Conservation (phyloP, 345 rosid species). For the Citrus unshiu region DNA sequence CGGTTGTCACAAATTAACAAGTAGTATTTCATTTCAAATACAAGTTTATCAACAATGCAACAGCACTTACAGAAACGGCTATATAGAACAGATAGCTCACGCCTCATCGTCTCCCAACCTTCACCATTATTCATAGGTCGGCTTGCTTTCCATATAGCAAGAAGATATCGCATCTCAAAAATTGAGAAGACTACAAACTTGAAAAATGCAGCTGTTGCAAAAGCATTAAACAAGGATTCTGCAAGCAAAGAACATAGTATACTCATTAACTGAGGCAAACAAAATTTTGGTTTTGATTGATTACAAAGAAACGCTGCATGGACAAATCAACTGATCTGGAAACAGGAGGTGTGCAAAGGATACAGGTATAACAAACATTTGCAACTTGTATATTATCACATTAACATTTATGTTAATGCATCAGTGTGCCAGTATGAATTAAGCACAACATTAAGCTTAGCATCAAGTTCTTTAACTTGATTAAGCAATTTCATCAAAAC, state of each 20-base stretch:
- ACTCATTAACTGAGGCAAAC: slow-evolving; percentile 15
- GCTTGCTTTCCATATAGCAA: slow-evolving; percentile 96
- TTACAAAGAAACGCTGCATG: neutral
- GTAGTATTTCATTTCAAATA: neutral
- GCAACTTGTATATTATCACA: neutral
- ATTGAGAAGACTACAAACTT: slow-evolving; percentile 97
- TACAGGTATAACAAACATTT: neutral
- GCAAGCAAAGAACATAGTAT: slow-evolving; percentile 28
- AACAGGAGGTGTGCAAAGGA: neutral
- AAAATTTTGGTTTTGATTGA: slow-evolving; percentile 2
- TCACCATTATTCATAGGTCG: slow-evolving; percentile 86
- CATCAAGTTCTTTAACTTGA: neutral
- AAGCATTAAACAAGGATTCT: slow-evolving; percentile 97
- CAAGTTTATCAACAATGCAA: neutral
- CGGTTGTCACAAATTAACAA: neutral
- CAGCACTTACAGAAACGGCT: slow-evolving; percentile 92
- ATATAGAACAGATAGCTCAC: slow-evolving; percentile 86
- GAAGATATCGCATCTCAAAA: slow-evolving; percentile 99
- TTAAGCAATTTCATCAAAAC: neutral
- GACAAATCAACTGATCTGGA: neutral
- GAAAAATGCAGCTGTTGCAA: slow-evolving; percentile 99
- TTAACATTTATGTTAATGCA: neutral
- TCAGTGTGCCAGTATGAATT: neutral
- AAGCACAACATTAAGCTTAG: neutral
- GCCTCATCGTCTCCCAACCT: slow-evolving; percentile 99